Conservation (phyloP, 345 rosid species). For the Linum trigynum region DNA sequence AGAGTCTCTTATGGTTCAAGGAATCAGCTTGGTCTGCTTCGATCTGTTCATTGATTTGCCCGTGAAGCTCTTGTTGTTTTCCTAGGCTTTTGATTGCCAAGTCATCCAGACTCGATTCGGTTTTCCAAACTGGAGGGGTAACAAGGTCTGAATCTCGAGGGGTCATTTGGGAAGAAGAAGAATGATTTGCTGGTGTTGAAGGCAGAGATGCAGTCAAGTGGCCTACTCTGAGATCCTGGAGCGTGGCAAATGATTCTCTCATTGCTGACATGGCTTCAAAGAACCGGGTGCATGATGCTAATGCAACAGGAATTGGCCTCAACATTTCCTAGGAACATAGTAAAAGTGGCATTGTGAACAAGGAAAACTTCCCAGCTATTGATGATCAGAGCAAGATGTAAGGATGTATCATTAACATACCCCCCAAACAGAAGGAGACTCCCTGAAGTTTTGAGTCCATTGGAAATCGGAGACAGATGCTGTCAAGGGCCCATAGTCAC, state of each 20-base stretch:
- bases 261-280: slow-evolving; percentile 98
- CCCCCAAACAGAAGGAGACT: slow-evolving; percentile 97
- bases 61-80: slow-evolving; percentile 5
- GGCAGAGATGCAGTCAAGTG: slow-evolving; percentile 48
- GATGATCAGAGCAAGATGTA: not conserved
- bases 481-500: slow-evolving; percentile 93
- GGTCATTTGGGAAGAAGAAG: slow-evolving; percentile 23
- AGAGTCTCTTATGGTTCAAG: slow-evolving; percentile 53
- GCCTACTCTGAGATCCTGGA: slow-evolving; percentile 77
- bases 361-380: not conserved
- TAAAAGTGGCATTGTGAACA: not conserved
- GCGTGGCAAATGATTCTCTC: slow-evolving; percentile 95
- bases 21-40: slow-evolving; percentile 37
- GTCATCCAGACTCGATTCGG: slow-evolving; percentile 56
- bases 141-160: slow-evolving; percentile 41
- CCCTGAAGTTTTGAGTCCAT: slow-evolving; percentile 98
- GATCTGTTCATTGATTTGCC: slow-evolving; percentile 9
- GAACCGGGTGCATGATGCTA: slow-evolving; percentile 94
- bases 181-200: slow-evolving; percentile 41
- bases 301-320: slow-evolving; percentile 95
- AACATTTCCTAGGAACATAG: slow-evolving; percentile 67
- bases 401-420: slow-evolving; percentile 29
- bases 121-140: slow-evolving; percentile 73
- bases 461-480: slow-evolving; percentile 86
- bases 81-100: slow-evolving; percentile 33